A percentile compares a stretch with the other conserved stretches of the same genome.
phyloP scores from a whole-genome alignment of 345 rosid genomes.

The Gossypium mustelinum region DNA sequence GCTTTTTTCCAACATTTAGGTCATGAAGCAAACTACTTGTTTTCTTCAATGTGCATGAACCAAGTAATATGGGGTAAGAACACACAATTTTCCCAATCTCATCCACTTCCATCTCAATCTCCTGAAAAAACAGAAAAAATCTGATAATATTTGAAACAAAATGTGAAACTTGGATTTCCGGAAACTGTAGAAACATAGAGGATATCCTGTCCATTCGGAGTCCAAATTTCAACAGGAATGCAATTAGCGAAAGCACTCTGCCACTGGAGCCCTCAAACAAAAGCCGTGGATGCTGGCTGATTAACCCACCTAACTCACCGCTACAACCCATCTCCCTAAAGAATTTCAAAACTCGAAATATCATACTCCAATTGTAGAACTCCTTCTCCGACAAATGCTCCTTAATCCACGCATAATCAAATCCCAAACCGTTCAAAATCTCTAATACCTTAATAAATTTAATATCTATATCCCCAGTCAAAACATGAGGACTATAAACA shows the following conservation, averaged over 20 bases:
- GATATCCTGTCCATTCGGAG: slow-evolving; percentile 33
- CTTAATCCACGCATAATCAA: slow-evolving; percentile 50
- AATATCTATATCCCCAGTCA: slow-evolving; percentile 44
- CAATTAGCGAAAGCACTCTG: slow-evolving; percentile 37
- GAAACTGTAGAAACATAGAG: slow-evolving; percentile 48
- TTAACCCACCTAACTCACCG: slow-evolving; percentile 35
- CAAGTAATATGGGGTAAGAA: slow-evolving; percentile 43
- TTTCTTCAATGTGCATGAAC: slow-evolving; percentile 53
- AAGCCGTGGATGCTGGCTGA: slow-evolving; percentile 49
- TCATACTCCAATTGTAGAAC: slow-evolving; percentile 53
- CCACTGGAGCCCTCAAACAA: slow-evolving; percentile 53
- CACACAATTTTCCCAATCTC: slow-evolving; percentile 47
- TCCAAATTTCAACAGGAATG: slow-evolving; percentile 57
- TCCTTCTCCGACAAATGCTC: slow-evolving; percentile 30
- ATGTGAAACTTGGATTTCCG: slow-evolving; percentile 35
- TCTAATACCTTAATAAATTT: slow-evolving; percentile 45
- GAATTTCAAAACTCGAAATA: slow-evolving; percentile 36
- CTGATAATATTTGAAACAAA: slow-evolving; percentile 50
- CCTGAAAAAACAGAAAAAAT: slow-evolving; percentile 41
- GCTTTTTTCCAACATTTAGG: slow-evolving; percentile 52
- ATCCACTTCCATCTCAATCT: slow-evolving; percentile 48
- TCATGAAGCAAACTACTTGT: slow-evolving; percentile 34
- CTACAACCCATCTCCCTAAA: slow-evolving; percentile 35
- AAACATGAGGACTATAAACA: slow-evolving; percentile 44
- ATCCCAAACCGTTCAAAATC: slow-evolving; percentile 37